Percentiles rank a stretch among this genome's conserved stretches.
These are phyloP conservation scores for Porodaedalea pini DNA, from an alignment of 1,284 basidiomycete genomes.

Conservation along the genomic window DNA sequence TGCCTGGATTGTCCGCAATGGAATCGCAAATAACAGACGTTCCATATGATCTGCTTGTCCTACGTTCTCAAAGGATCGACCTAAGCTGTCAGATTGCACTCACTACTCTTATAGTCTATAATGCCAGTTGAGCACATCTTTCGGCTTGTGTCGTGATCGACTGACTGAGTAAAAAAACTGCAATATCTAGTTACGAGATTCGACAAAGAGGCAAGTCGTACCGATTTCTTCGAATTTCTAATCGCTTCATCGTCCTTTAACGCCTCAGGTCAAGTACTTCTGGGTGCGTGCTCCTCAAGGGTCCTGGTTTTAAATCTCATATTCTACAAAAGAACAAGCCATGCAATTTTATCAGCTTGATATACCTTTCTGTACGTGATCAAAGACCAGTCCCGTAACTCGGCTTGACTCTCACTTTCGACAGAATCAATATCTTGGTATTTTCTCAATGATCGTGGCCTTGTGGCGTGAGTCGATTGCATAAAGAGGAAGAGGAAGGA, in stretches of 20 bases:
- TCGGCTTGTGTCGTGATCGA: too few relatives aligned
- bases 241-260: background rate
- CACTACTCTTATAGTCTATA: background rate
- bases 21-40: too few relatives aligned
- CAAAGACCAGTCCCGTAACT: background rate
- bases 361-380: background rate
- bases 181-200: background rate
- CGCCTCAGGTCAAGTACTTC: background rate
- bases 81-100: background rate
- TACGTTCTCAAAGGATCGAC: background rate
- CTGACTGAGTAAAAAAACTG: background rate
- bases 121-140: background rate
- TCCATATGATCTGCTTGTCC: background rate
- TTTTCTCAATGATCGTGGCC: background rate
- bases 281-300: background rate
- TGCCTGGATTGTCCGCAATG: too few relatives aligned
- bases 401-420: background rate
- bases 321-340: background rate
- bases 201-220: background rate
- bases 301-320: background rate
- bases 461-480: background rate
- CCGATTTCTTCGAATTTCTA: background rate
- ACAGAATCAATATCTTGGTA: background rate
- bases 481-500: too few relatives aligned
- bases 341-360: background rate